These are phyloP conservation scores for Aspergillus ostianus DNA, from an alignment of 495 filamentous ascomycete species.

Conservation along the genomic window DNA sequence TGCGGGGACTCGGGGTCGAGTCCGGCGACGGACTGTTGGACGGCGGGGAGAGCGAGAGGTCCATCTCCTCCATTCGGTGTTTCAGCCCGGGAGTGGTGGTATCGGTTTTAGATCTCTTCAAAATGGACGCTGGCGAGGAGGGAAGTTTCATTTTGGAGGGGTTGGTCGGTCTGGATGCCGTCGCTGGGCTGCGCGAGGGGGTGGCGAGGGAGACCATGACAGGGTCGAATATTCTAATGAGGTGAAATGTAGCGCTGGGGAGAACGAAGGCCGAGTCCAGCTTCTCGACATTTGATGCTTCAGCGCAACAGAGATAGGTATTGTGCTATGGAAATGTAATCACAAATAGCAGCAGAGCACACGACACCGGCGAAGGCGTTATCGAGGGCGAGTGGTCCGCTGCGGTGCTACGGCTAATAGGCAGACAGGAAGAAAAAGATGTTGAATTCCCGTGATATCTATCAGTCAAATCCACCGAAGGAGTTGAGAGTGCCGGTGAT, in stretches of 20 bases:
- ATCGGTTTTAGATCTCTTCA: conserved; percentile 36
- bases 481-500: neutral
- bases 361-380: conserved; percentile 16
- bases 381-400: conserved; percentile 8
- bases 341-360: conserved; percentile 18
- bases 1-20: conserved; percentile 45
- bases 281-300: conserved; percentile 26
- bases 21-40: conserved; percentile 39
- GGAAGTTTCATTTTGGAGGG: conserved; percentile 34
- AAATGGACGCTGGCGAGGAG: conserved; percentile 42
- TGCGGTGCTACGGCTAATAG: conserved; percentile 15
- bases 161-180: conserved; percentile 23
- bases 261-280: conserved; percentile 4
- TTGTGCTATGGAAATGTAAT: neutral
- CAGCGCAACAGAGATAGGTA: neutral
- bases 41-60: conserved; percentile 39
- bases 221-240: conserved; percentile 9
- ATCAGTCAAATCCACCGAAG: neutral
- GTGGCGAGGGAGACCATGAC: conserved; percentile 48
- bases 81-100: conserved; percentile 27
- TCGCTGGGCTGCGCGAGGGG: conserved; percentile 31
- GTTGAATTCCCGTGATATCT: neutral
- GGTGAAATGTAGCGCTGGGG: conserved; percentile 12
- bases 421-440: neutral
- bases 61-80: conserved; percentile 43